phyloP scores from a whole-genome alignment of 2,329 filamentous ascomycete genomes.

The Sporothrix brasiliensis region DNA sequence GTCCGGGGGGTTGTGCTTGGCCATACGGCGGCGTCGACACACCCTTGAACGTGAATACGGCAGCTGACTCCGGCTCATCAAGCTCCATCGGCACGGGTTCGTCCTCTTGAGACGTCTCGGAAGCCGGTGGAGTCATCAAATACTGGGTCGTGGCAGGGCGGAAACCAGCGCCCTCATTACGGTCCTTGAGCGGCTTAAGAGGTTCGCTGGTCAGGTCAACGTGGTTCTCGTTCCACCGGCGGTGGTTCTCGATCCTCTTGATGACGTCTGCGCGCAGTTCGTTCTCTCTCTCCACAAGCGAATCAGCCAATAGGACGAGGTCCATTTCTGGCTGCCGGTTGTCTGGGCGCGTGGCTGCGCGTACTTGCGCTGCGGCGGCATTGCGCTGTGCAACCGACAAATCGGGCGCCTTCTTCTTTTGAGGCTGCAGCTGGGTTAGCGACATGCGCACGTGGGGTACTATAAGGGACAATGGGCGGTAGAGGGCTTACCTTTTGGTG shows the following conservation, averaged over 20 bases:
- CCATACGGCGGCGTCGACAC: constrained; percentile 40
- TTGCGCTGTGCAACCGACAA: constrained; percentile 61
- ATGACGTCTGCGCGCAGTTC: constrained; percentile 81
- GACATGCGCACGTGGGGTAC: background rate
- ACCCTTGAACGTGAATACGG: constrained; percentile 54
- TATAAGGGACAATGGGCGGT: background rate
- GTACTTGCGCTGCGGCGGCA: constrained; percentile 65
- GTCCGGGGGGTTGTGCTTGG: constrained; percentile 43
- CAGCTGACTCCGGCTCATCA: constrained; percentile 49
- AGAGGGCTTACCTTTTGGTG: constrained; percentile 76
- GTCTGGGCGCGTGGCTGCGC: constrained; percentile 70
- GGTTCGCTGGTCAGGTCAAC: constrained; percentile 86
- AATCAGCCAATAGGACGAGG: constrained; percentile 73
- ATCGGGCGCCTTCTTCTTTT: constrained; percentile 70
- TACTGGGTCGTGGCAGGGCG: constrained; percentile 73
- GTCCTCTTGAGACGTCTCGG: constrained; percentile 54
- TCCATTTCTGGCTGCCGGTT: constrained; percentile 74
- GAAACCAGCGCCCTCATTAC: constrained; percentile 64
- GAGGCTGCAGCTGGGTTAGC: constrained; percentile 57
- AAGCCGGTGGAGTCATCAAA: constrained; percentile 66
- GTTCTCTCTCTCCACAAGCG: constrained; percentile 78
- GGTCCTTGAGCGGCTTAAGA: constrained; percentile 74
- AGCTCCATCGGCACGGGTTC: constrained; percentile 54
- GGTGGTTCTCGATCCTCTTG: constrained; percentile 82
- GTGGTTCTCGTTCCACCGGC: constrained; percentile 87